Conservation (phyloP, 2,329 filamentous ascomycete genomes). For the Fusarium phyllophilum region DNA sequence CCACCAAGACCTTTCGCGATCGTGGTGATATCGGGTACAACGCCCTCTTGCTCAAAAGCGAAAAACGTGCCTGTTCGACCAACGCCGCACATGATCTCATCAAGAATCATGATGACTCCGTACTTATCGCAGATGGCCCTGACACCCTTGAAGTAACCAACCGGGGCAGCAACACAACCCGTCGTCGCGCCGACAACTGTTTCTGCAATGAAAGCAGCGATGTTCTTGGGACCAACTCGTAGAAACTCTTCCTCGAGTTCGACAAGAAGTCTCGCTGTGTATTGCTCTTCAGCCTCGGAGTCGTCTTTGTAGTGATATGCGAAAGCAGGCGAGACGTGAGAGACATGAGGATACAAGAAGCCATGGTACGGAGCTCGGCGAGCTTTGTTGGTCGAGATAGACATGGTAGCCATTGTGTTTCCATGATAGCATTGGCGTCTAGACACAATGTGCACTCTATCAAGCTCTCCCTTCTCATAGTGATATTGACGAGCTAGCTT, state of each 20-base stretch:
- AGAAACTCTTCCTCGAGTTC: constrained; percentile 12
- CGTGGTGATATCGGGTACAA: constrained; percentile 36
- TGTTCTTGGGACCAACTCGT: background rate
- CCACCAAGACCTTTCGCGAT: constrained; percentile 64
- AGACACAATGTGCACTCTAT: background rate
- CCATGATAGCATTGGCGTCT: constrained; percentile 15
- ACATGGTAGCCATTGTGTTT: constrained; percentile 20
- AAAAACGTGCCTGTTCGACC: constrained; percentile 68
- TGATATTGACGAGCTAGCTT: constrained; percentile 61
- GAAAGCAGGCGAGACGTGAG: constrained; percentile 15
- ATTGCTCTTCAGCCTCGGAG: background rate
- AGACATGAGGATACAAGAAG: constrained; percentile 10
- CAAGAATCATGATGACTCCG: constrained; percentile 67
- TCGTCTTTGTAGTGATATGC: constrained; percentile 1
- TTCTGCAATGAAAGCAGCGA: constrained; percentile 67
- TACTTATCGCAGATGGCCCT: constrained; percentile 60
- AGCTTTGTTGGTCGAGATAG: constrained; percentile 15
- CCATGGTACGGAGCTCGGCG: constrained; percentile 3
- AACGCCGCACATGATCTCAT: constrained; percentile 69
- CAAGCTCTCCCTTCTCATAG: constrained; percentile 1
- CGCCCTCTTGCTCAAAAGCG: constrained; percentile 59
- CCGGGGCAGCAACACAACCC: constrained; percentile 48
- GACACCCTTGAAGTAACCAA: constrained; percentile 28
- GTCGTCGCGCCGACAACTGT: constrained; percentile 64
- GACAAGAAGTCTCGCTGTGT: background rate